A percentile compares a stretch with the other conserved stretches of the same genome.
phyloP scores from a whole-genome alignment of 225 moss, liverwort and hornwort genomes.

The Polytrichum commune region DNA sequence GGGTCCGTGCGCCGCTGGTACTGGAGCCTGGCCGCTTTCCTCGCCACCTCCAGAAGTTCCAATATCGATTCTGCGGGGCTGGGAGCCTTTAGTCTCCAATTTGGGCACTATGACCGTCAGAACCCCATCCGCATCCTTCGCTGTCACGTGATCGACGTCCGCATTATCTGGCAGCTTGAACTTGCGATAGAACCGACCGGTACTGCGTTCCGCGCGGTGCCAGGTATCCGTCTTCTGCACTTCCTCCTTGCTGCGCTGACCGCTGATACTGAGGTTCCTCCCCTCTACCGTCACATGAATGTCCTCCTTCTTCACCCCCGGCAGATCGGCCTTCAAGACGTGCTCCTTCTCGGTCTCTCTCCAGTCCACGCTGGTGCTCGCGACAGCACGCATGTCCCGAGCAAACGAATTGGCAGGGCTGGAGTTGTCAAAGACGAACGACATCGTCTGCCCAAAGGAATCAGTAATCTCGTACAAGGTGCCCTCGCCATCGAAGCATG shows the following conservation, averaged over 20 bases:
- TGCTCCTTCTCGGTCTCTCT: too few relatives aligned
- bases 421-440: not conserved
- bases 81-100: not conserved
- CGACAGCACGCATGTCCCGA: too few relatives aligned
- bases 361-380: too few relatives aligned
- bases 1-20: too few relatives aligned
- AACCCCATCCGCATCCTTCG: constrained; percentile 10
- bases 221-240: constrained; percentile 13
- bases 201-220: too few relatives aligned
- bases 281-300: too few relatives aligned
- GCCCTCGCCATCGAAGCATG: not conserved
- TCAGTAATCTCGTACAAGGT: not conserved
- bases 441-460: not conserved
- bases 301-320: too few relatives aligned
- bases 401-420: constrained; percentile 3
- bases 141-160: constrained; percentile 1
- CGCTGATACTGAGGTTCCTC: not conserved
- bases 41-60: too few relatives aligned
- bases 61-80: too few relatives aligned
- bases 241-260: not conserved
- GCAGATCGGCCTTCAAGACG: constrained; percentile 3
- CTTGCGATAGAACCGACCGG: constrained; percentile 14
- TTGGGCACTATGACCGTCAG: constrained; percentile 22
- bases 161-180: constrained; percentile 24
- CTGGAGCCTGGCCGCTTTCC: too few relatives aligned